Percentiles rank a stretch among this genome's conserved stretches.
Conservation (phyloP, 1,284 basidiomycete species). For the Retiboletus fuscus region DNA sequence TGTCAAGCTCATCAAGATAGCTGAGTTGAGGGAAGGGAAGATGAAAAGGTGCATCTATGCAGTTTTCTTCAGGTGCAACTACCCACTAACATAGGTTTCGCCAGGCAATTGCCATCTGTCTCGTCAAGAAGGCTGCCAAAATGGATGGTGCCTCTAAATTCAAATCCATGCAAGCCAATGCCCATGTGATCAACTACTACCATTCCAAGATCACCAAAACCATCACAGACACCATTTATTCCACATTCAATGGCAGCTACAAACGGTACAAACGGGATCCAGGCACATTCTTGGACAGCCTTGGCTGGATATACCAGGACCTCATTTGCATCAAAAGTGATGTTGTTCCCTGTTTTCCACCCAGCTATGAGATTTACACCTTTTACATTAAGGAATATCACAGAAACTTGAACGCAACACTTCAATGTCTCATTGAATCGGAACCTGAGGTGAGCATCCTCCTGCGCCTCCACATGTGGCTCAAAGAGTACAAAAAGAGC, state of each 20-base stretch:
- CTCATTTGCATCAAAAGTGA: slow-evolving; percentile 90
- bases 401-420: slow-evolving; percentile 83
- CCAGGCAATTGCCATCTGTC: slow-evolving; percentile 90
- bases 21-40: slow-evolving; percentile 94
- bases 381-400: slow-evolving; percentile 93
- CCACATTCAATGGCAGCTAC: slow-evolving; percentile 80
- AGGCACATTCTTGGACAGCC: slow-evolving; percentile 79
- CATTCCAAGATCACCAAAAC: slow-evolving; percentile 89
- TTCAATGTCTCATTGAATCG: slow-evolving; percentile 78
- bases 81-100: slow-evolving; percentile 13
- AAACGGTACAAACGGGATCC: slow-evolving; percentile 72
- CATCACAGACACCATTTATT: slow-evolving; percentile 83
- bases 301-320: slow-evolving; percentile 96
- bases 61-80: not conserved
- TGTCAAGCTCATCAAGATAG: slow-evolving; percentile 93
- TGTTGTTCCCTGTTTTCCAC: slow-evolving; percentile 92
- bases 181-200: slow-evolving; percentile 96
- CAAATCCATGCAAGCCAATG: slow-evolving; percentile 92
- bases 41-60: slow-evolving; percentile 81
- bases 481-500: slow-evolving; percentile 94
- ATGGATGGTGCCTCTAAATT: slow-evolving; percentile 91
- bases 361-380: slow-evolving; percentile 88
- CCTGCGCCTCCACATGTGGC: slow-evolving; percentile 90
- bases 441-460: slow-evolving; percentile 90
- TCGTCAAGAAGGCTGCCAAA: slow-evolving; percentile 93